Percentiles rank a stretch among this genome's conserved stretches.
phyloP scores from a whole-genome alignment of 2,329 filamentous ascomycete species.

The Hirsutella minnesotensis region DNA sequence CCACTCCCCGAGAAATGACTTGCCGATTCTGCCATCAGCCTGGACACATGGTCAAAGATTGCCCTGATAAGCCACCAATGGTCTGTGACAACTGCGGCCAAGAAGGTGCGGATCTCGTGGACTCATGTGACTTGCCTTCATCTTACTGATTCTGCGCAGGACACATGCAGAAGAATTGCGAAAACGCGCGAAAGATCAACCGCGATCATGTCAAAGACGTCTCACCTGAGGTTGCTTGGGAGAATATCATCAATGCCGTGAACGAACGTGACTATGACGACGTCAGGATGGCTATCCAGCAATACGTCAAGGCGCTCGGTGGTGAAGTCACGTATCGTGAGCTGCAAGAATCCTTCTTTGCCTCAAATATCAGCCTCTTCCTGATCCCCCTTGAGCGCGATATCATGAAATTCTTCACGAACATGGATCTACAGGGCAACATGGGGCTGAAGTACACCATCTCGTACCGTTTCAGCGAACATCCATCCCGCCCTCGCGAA shows the following conservation, averaged over 20 bases:
- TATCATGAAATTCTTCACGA: constrained; percentile 45
- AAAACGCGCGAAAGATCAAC: constrained; percentile 46
- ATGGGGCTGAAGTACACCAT: constrained; percentile 52
- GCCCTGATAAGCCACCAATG: constrained; percentile 44
- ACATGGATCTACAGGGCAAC: constrained; percentile 62
- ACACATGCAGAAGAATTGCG: constrained; percentile 44
- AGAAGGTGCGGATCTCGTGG: constrained; percentile 33
- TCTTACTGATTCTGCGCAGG: constrained; percentile 25
- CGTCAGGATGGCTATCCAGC: constrained; percentile 44
- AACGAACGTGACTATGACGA: constrained; percentile 47
- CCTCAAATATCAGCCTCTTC: constrained; percentile 40
- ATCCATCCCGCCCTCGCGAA: constrained; percentile 47
- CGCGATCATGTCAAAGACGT: constrained; percentile 36
- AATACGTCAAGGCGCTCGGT: constrained; percentile 47
- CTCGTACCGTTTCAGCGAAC: constrained; percentile 47
- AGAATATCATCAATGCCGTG: constrained; percentile 38
- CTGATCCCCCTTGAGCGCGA: constrained; percentile 52
- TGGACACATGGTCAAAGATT: constrained; percentile 48
- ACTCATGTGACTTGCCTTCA: not conserved
- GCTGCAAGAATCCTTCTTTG: constrained; percentile 49
- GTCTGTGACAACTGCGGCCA: constrained; percentile 50
- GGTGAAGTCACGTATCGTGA: constrained; percentile 46
- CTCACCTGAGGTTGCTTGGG: constrained; percentile 45
- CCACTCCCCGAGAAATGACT: constrained; percentile 17
- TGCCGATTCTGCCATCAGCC: constrained; percentile 36